Evolutionary conservation across 2,329 filamentous ascomycete genomes (phyloP), one percentile per base, ranked within the genome.

Genomic region (Trichoderma sp.): DNA sequence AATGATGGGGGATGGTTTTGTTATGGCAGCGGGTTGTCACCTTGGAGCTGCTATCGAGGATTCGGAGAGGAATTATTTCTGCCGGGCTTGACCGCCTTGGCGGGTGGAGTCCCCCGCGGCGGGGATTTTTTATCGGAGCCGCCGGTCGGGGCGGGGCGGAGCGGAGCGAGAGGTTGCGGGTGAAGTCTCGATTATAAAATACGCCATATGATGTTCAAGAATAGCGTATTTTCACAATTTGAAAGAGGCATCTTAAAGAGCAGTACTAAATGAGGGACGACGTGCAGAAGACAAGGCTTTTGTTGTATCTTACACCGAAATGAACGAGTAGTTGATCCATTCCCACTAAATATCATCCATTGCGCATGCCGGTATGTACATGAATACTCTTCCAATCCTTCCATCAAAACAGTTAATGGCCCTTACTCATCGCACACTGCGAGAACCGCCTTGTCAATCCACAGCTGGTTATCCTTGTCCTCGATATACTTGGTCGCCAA

Each of bases 71-170:
- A 69, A 74, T 78, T 75, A 76, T 79, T 83, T 83, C 76, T 83
- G 81, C 81, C 81, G 18, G 0, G 0, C 0, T 8, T 71, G 66
- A 82, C 81, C 81, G 80, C 81, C 72, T 67, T 60, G 32, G 63
- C 51, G 43, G 68, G 56, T n/a, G 18, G 55, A 72, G 71, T 72
- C 74, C 74, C 74, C 73, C 73, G 28, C 7, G 39, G 71, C 34
- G 74, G 74, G 72, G 70, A 66, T 68, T 70, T 70, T 52, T 10
- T 32, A 5, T 60, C 66, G 56, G 58, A 43, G 32, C 66, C 49
- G 61, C 21, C n/a, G 51, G 37, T 32, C 59, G 66, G 58, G 43
- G 51, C 24, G 52, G 63, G 32, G 61, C 52, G 52, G 61, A 24
- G 63, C 63, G 54, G 54, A 46, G n/a, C 18, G 32, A 21, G 32